phyloP scores from a whole-genome alignment of 1,284 basidiomycete genomes.

The Ganoderma resinaceum region DNA sequence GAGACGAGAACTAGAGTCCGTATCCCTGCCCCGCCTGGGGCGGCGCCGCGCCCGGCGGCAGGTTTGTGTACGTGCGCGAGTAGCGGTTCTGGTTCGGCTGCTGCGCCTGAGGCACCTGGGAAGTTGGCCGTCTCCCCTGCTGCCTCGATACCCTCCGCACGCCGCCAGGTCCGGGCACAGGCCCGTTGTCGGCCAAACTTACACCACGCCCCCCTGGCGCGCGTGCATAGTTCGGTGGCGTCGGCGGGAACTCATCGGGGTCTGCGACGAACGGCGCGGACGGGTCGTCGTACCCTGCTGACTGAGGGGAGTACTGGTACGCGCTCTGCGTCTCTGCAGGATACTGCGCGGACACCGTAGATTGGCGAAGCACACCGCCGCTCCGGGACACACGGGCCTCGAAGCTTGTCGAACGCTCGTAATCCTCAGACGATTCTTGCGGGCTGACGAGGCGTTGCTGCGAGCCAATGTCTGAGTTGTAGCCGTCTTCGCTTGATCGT shows the following conservation, averaged over 20 bases:
- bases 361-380: slow-evolving; percentile 50
- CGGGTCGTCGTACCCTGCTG: slow-evolving; percentile 46
- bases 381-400: slow-evolving; percentile 52
- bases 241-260: slow-evolving; percentile 43
- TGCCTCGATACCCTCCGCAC: slow-evolving; percentile 75
- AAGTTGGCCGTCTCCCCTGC: slow-evolving; percentile 55
- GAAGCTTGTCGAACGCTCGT: slow-evolving; percentile 37
- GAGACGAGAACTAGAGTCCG: slow-evolving; percentile 31
- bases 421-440: slow-evolving; percentile 39
- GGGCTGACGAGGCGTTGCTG: slow-evolving; percentile 65
- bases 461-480: slow-evolving; percentile 62
- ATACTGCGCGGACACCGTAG: slow-evolving; percentile 47
- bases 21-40: slow-evolving; percentile 54
- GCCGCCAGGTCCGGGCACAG: slow-evolving; percentile 77
- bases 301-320: slow-evolving; percentile 49
- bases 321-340: slow-evolving; percentile 62
- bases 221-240: slow-evolving; percentile 42
- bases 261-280: slow-evolving; percentile 44
- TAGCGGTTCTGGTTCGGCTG: slow-evolving; percentile 72
- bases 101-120: slow-evolving; percentile 61
- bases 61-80: slow-evolving; percentile 56
- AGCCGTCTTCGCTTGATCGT: slow-evolving; percentile 72
- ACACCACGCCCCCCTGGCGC: slow-evolving; percentile 53
- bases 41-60: slow-evolving; percentile 80
- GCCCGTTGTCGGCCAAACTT: slow-evolving; percentile 79